Evolutionary conservation across 192 early-diverging fungal genomes (phyloP), one percentile per base, ranked within the genome.

Genomic region (Powellomyces hirtus): DNA sequence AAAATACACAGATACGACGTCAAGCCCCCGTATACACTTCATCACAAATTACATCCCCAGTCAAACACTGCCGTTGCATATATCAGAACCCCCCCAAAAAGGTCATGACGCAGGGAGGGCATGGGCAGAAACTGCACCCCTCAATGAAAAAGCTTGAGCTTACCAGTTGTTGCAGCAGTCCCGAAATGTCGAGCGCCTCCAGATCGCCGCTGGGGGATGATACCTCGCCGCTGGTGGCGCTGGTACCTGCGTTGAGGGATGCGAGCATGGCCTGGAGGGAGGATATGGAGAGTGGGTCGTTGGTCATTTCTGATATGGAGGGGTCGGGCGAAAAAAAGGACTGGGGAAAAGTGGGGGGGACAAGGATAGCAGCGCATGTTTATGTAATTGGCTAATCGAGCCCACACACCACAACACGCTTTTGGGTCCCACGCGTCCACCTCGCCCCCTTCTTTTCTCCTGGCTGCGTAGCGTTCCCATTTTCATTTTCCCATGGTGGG

Each of bases 81-180:
- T n/a, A n/a, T n/a, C n/a, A n/a, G n/a, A n/a, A n/a, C n/a, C n/a
- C n/a, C n/a, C n/a, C n/a, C n/a, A n/a, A n/a, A n/a, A n/a, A n/a
- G n/a, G n/a, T n/a, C n/a, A n/a, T n/a, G n/a, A n/a, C n/a, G n/a
- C n/a, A n/a, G n/a, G n/a, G n/a, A n/a, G n/a, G n/a, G n/a, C n/a
- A n/a, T n/a, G n/a, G 8, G 40, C 40, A 42, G 10, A 42, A 18
- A 18, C 40, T 13, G 10, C 18, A 42, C 18, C 18, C 8, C 10
- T 42, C 18, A 42, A 8, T 42, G 10, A 42, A 42, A 8, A 42
- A 8, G 10, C 10, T n/a, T 10, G 13, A n/a, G 7, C 53, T 16
- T 3, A 67, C 65, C 65, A 67, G 55, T 67, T 67, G 65, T 33
- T 40, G 31, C 27, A 53, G 20, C 14, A 67, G 50, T 34, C 52